Conservation (phyloP, 768 basidiomycete genomes). For the Agrocybe chaxingu region DNA sequence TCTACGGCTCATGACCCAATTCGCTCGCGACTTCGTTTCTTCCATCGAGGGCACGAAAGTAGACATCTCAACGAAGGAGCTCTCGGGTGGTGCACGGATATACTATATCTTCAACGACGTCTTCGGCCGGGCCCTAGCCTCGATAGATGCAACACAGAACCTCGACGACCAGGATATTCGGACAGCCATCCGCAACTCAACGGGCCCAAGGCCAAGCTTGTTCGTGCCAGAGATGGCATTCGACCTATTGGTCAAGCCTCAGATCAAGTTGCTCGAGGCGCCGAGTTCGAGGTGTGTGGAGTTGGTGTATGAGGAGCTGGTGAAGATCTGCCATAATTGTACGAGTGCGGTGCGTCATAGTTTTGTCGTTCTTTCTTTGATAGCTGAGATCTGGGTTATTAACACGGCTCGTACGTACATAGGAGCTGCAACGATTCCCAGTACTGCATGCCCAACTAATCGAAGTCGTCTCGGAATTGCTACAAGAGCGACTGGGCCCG, state of each 20-base stretch:
- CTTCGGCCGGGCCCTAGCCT: slow-evolving; percentile 87
- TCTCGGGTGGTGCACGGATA: slow-evolving; percentile 95
- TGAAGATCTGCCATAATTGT: slow-evolving; percentile 99
- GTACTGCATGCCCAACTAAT: slow-evolving; percentile 89
- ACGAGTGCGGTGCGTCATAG: slow-evolving; percentile 71
- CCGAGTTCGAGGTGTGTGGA: slow-evolving; percentile 95
- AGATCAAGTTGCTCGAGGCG: slow-evolving; percentile 95
- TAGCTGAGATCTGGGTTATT: neutral
- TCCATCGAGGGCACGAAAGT: slow-evolving; percentile 97
- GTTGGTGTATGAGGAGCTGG: slow-evolving; percentile 96
- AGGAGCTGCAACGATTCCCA: slow-evolving; percentile 97
- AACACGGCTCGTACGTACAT: slow-evolving; percentile 2
- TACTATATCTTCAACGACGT: slow-evolving; percentile 99
- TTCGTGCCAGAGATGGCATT: slow-evolving; percentile 98
- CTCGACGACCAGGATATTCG: slow-evolving; percentile 95
- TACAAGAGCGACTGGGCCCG: slow-evolving; percentile 91
- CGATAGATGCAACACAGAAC: slow-evolving; percentile 88
- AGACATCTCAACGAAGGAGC: slow-evolving; percentile 96
- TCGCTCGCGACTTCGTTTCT: slow-evolving; percentile 94
- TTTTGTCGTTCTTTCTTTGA: neutral
- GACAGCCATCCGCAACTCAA: slow-evolving; percentile 97
- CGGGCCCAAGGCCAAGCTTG: slow-evolving; percentile 91
- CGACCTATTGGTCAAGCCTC: slow-evolving; percentile 94
- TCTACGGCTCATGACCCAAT: slow-evolving; percentile 97
- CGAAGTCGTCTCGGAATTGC: slow-evolving; percentile 93